Evolutionary conservation across 371 early-diverging fungal species (phyloP), one percentile per base, ranked within the genome.

Genomic region (Mucor indicus): DNA sequence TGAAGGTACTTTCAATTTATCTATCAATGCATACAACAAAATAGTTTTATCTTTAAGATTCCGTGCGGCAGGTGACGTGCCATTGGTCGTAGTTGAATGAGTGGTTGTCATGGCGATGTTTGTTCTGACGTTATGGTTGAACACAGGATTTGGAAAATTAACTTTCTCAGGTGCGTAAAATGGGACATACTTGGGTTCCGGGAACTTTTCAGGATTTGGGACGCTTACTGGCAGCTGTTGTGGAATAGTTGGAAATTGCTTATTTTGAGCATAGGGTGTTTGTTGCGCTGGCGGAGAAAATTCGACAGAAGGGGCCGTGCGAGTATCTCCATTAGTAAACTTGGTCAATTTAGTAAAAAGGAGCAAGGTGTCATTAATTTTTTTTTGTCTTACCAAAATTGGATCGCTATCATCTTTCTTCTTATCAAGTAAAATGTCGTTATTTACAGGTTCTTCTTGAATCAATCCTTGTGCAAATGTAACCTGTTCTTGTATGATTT

Each of bases 261-360:
- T 6, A 6, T 29, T n/a, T n/a, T n/a, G n/a, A n/a, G n/a, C n/a
- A n/a, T n/a, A n/a, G n/a, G n/a, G n/a, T n/a, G n/a, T n/a, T n/a
- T n/a, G n/a, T n/a, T n/a, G n/a, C n/a, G 62, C 67, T 39, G 62
- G 67, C 40, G 39, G 62, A 15, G 67, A 59, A n/a, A n/a, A 13
- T 22, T 23, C 9, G 15, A 40, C 25, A 48, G 39, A 19, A 31
- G 49, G 29, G 22, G 24, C 40, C 49, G 39, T 48, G 38, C 30
- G 42, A 41, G 1, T 16, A 19, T 41, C 42, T 29, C n/a, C n/a
- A n/a, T n/a, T n/a, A n/a, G n/a, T n/a, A n/a, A n/a, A n/a, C n/a
- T n/a, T n/a, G n/a, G n/a, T n/a, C n/a, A n/a, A n/a, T n/a, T n/a
- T n/a, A n/a, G n/a, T n/a, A n/a, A n/a, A n/a, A n/a, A n/a, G n/a